These are phyloP conservation scores for Sporothrix pallida DNA, from an alignment of 2,329 filamentous ascomycete species.

Conservation along the genomic window DNA sequence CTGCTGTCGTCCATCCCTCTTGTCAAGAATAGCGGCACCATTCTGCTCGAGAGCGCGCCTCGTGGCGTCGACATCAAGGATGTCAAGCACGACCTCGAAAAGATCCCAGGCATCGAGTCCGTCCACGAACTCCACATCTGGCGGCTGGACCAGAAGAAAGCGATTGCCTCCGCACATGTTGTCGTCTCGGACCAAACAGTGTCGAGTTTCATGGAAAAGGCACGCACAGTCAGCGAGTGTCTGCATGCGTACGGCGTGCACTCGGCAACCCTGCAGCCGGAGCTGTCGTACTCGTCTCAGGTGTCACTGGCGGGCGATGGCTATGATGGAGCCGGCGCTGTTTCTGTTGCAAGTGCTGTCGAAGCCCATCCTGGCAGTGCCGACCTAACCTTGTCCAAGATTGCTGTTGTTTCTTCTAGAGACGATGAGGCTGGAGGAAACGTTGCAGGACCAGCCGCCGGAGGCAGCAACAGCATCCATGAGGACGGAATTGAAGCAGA, in stretches of 20 bases:
- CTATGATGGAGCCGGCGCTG: background rate
- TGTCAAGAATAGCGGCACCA: slow-evolving; percentile 65
- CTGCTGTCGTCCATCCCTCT: slow-evolving; percentile 67
- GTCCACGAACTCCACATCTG: slow-evolving; percentile 78
- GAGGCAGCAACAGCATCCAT: background rate
- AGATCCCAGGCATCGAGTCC: slow-evolving; percentile 68
- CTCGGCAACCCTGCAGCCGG: slow-evolving; percentile 73
- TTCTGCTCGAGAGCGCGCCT: slow-evolving; percentile 72
- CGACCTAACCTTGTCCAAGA: background rate
- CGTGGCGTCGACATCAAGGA: slow-evolving; percentile 64
- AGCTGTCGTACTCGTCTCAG: slow-evolving; percentile 45
- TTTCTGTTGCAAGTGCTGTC: too few species aligned
- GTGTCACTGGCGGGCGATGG: background rate
- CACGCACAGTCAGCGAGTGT: slow-evolving; percentile 68
- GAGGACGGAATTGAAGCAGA: background rate
- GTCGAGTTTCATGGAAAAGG: slow-evolving; percentile 63
- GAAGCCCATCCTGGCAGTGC: background rate
- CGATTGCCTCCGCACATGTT: slow-evolving; percentile 72
- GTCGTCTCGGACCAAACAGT: slow-evolving; percentile 64
- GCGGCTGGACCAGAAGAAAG: slow-evolving; percentile 72
- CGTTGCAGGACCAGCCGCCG: background rate
- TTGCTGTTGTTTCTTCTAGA: background rate
- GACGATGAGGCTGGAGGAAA: background rate
- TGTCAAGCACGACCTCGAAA: slow-evolving; percentile 71
- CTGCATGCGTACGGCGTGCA: slow-evolving; percentile 77